A percentile compares a stretch with the other conserved stretches of the same genome.
Conservation (phyloP, 31 red algal genomes). For the Endocladia muricata region DNA sequence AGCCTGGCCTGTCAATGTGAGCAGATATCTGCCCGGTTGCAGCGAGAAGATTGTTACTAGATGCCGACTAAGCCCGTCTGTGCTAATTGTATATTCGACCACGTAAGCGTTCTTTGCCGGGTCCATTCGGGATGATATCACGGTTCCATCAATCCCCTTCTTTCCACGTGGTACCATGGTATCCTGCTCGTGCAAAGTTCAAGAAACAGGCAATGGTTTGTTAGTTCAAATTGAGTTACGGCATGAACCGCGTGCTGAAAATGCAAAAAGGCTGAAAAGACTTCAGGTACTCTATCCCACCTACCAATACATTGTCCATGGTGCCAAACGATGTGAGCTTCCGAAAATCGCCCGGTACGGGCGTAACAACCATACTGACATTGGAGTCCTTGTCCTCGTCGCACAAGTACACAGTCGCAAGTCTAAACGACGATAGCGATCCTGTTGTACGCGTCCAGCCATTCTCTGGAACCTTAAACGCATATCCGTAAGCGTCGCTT, state of each 20-base stretch:
- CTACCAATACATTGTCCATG: constrained; percentile 46
- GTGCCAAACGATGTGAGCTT: constrained; percentile 53
- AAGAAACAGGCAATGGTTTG: neutral
- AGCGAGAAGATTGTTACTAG: constrained; percentile 62
- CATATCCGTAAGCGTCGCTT: constrained; percentile 28
- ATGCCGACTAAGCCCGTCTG: constrained; percentile 31
- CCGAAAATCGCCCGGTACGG: constrained; percentile 46
- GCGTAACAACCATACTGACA: constrained; percentile 50
- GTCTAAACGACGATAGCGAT: constrained; percentile 35
- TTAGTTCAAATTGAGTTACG: neutral
- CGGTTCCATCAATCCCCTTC: constrained; percentile 31
- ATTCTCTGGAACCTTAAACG: constrained; percentile 11
- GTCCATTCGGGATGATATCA: neutral
- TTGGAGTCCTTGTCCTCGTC: constrained; percentile 51
- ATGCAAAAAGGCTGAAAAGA: neutral
- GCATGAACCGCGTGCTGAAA: neutral
- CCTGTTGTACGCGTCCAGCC: constrained; percentile 37
- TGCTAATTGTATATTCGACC: constrained; percentile 54
- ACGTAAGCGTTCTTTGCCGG: constrained; percentile 51
- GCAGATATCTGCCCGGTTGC: constrained; percentile 55
- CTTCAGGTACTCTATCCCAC: too few species aligned
- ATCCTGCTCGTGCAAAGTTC: neutral
- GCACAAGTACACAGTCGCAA: constrained; percentile 32
- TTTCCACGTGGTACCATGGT: constrained; percentile 25
- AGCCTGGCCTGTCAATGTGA: constrained; percentile 58